A percentile compares a stretch with the other conserved stretches of the same genome.
Evolutionary conservation across 179 eudicot species (phyloP).

Genomic region (Patellifolia procumbens): DNA sequence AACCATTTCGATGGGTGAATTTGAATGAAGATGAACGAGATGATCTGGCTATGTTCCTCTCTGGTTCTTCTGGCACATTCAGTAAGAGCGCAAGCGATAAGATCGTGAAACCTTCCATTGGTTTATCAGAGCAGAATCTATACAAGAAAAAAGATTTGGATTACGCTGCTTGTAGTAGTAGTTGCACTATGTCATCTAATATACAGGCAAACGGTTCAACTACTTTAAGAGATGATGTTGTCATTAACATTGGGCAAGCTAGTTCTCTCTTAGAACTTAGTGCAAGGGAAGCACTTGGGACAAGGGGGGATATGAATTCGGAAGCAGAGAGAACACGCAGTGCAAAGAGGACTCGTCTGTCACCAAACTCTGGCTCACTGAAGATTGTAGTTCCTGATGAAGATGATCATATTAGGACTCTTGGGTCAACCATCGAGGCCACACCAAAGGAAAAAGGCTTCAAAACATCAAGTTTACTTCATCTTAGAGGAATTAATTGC

Average conservation of each 20-base stretch:
- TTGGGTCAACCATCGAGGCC: conserved; percentile 39
- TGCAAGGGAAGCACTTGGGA: conserved; percentile 34
- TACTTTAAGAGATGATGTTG: conserved; percentile 36
- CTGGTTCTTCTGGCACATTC: conserved; percentile 51
- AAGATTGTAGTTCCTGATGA: conserved; percentile 50
- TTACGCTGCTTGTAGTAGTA: conserved; percentile 31
- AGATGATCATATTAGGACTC: conserved; percentile 31
- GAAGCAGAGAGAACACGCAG: conserved; percentile 43
- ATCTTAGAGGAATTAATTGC: conserved; percentile 40
- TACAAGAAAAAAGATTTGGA: conserved; percentile 33
- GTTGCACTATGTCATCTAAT: conserved; percentile 19
- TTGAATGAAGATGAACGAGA: conserved; percentile 83
- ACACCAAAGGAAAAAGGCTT: conserved; percentile 73
- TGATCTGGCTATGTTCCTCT: conserved; percentile 81
- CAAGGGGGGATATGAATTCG: conserved; percentile 38
- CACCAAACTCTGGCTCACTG: conserved; percentile 55
- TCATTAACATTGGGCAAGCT: conserved; percentile 29
- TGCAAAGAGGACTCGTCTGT: conserved; percentile 52
- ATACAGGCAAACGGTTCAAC: conserved; percentile 21
- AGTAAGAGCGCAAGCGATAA: conserved; percentile 32
- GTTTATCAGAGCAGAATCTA: conserved; percentile 24
- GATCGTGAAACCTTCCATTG: conserved; percentile 22
- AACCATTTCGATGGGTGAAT: conserved; percentile 74
- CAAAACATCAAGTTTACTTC: conserved; percentile 37
- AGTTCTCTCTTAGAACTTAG: conserved; percentile 32